Evolutionary conservation across 1,284 basidiomycete genomes (phyloP).

Genomic region (Melampsora americana): DNA sequence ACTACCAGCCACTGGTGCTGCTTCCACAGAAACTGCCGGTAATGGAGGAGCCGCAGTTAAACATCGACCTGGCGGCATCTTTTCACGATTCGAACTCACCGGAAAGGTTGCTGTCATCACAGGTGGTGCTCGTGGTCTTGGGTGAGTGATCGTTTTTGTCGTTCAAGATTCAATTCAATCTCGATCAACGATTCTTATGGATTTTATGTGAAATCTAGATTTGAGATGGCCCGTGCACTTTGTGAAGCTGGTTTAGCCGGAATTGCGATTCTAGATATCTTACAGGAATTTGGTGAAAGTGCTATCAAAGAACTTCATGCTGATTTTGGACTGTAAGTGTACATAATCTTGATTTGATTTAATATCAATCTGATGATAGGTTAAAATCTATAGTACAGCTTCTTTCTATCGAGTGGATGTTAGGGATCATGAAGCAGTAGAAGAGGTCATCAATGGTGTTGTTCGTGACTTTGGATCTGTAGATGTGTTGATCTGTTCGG

Average conservation of each 20-base stretch:
- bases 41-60: background rate
- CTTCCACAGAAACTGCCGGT: background rate
- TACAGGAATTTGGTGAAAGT: conserved; percentile 44
- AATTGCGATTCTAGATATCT: conserved; percentile 44
- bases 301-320: conserved; percentile 34
- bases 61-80: conserved; percentile 40
- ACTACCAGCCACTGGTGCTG: background rate
- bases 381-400: conserved; percentile 29
- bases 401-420: conserved; percentile 43
- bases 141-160: conserved; percentile 6
- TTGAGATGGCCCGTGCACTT: conserved; percentile 41
- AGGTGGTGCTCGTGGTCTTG: conserved; percentile 44
- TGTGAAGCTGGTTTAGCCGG: conserved; percentile 45
- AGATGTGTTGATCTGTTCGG: conserved; percentile 44
- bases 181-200: background rate
- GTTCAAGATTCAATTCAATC: no score
- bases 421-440: conserved; percentile 36
- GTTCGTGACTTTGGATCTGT: conserved; percentile 37
- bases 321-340: conserved; percentile 23
- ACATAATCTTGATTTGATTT: no score
- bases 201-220: conserved; percentile 5
- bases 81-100: conserved; percentile 35
- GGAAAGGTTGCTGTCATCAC: conserved; percentile 44
- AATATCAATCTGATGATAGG: background rate
- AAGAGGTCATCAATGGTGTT: conserved; percentile 42